These are phyloP conservation scores for Somion occarium DNA, from an alignment of 1,284 basidiomycete genomes.

Conservation along the genomic window DNA sequence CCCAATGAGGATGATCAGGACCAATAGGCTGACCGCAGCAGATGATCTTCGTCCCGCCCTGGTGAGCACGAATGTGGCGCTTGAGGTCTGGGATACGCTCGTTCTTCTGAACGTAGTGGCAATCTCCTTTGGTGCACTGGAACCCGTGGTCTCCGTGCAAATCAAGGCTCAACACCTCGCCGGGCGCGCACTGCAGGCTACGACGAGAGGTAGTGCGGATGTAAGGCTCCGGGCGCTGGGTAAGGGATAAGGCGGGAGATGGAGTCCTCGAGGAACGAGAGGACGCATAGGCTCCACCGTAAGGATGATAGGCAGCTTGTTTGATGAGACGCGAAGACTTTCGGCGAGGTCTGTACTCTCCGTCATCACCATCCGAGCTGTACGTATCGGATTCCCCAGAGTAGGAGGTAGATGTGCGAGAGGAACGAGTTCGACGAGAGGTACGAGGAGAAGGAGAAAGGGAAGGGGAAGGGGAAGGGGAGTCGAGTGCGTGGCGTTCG, in stretches of 20 bases:
- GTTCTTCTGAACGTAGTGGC: slow-evolving; percentile 27
- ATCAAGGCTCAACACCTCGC: background rate
- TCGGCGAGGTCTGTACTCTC: slow-evolving; percentile 2
- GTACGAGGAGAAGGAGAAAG: background rate
- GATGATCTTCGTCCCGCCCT: slow-evolving; percentile 26
- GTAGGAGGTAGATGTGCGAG: background rate
- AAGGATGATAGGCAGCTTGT: too few relatives aligned
- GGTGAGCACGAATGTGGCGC: slow-evolving; percentile 49
- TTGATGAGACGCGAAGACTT: background rate
- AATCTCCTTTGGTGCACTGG: slow-evolving; percentile 11
- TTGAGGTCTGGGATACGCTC: slow-evolving; percentile 46
- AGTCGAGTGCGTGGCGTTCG: too few relatives aligned
- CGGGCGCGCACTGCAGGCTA: background rate
- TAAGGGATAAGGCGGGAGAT: background rate
- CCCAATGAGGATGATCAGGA: background rate
- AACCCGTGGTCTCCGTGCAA: background rate
- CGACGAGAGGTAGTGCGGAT: background rate
- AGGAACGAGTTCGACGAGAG: background rate
- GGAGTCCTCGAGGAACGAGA: background rate
- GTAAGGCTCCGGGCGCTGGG: background rate
- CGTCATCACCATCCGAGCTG: slow-evolving; percentile 1
- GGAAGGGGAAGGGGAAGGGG: background rate
- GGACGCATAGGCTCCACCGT: too few relatives aligned
- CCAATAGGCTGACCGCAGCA: slow-evolving; percentile 14
- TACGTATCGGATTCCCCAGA: background rate